Evolutionary conservation across 441 rosid genomes (phyloP).

Genomic region (Aleurites moluccanus): DNA sequence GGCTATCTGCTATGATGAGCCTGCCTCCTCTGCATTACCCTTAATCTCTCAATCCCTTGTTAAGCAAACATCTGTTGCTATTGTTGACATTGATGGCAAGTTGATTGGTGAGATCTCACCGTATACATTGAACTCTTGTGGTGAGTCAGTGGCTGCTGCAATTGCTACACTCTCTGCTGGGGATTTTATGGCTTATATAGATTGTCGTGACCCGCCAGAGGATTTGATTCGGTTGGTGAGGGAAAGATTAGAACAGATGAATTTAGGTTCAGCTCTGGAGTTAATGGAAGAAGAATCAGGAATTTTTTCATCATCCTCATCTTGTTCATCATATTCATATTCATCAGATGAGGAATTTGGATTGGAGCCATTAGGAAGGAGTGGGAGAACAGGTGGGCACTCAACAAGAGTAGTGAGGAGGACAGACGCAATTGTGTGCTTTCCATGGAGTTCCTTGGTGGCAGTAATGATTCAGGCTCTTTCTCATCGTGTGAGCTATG

Average conservation of each 20-base stretch:
- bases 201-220: slow-evolving; percentile 53
- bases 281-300: slow-evolving; percentile 48
- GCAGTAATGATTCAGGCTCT: slow-evolving; percentile 78
- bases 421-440: slow-evolving; percentile 49
- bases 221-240: slow-evolving; percentile 45
- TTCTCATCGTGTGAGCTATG: slow-evolving; percentile 53
- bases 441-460: slow-evolving; percentile 61
- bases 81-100: slow-evolving; percentile 53
- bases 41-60: slow-evolving; percentile 49
- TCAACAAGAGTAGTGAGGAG: slow-evolving; percentile 38
- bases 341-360: slow-evolving; percentile 58
- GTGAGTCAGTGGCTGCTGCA: slow-evolving; percentile 65
- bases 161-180: slow-evolving; percentile 54
- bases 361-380: slow-evolving; percentile 21
- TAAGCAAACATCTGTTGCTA: slow-evolving; percentile 76
- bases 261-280: slow-evolving; percentile 37
- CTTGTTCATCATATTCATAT: slow-evolving; percentile 33
- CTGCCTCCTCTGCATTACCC: slow-evolving; percentile 59
- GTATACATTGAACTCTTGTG: slow-evolving; percentile 61
- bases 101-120: slow-evolving; percentile 85
- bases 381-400: slow-evolving; percentile 33
- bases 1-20: slow-evolving; percentile 61
- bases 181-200: slow-evolving; percentile 61
- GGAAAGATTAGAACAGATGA: slow-evolving; percentile 49
- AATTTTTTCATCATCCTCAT: slow-evolving; percentile 20